Evolutionary conservation across 2,329 filamentous ascomycete species (phyloP), one percentile per base, ranked within the genome.

Genomic region (Alternaria arbusti): DNA sequence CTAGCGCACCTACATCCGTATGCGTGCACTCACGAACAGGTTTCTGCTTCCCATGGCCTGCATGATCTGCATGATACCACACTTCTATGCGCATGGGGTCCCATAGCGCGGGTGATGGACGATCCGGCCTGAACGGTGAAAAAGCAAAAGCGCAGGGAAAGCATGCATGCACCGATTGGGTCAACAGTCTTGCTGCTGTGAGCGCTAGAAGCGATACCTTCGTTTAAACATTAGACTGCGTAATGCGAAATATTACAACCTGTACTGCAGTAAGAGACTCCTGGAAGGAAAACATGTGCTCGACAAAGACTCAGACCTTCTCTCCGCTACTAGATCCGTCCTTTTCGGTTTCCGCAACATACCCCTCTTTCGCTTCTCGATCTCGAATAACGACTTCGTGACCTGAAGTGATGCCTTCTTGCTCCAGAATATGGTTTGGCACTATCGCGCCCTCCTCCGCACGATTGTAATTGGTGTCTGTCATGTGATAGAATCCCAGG

Each of bases 381-480:
- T 17, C 71, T 67, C 30, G 66, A 58, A 23, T 60, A 61, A 22
- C 54, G 12, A 36, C 50, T 66, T 47, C 56, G 20, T 71, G 70
- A 1, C 65, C 67, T 17, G 66, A 61, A 12, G 69, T 71, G 6
- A 75, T 50, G 1, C 69, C 68, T 22, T 64, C 63, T 12, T 67
- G 67, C 25, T 76, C 60, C 36, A 75, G 28, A 7, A 77, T 61
- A 54, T 76, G 74, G 32, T 76, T 75, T 15, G 74, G 74, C 15
- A 76, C 40, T 4, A 75, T 63, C 4, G 68, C 73, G 1, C 74
- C 74, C 57, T 71, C 65, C 47, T 75, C 72, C 1, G 59, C 43
- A 23, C 72, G 67, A 57, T 74, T 63, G 52, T 77, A 77, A 20
- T 77, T 75, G 17, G 74, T 77, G 49, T 77, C 73, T 32, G 70